Base-by-base conservation (phyloP, 2,329 filamentous ascomycete species). In the Daldinia eschscholtzii region DNA sequence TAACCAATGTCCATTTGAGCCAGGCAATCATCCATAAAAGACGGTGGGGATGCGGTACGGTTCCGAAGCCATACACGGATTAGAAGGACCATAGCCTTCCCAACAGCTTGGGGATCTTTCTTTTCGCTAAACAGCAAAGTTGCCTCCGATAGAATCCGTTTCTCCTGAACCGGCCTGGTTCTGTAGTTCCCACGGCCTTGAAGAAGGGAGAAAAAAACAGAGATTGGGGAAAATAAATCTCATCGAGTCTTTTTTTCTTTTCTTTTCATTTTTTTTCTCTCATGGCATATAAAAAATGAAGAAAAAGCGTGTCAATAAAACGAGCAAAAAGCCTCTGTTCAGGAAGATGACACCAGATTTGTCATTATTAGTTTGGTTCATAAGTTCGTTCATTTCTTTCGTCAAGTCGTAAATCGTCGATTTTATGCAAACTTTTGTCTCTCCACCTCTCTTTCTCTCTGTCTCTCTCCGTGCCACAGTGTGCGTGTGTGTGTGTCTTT, bases 371-470 rank as follows among this genome's bases (percentile, higher is more conserved):
- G 65, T 63, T 73, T 70, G 67, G 73, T 73, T 73, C 68, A 58
- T 70, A 74, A 75, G 55, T 65, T 77, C 74, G 70, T 77, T 70
- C 66, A 72, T 41, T 73, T 67, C 53, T 57, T 52, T 78, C 76
- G 74, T 78, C 59, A 77, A 61, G 70, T 78, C 76, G 75, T 78
- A 68, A 66, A 61, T 77, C 76, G 74, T 78, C 70, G 74, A 74
- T 78, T 74, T 74, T 78, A 78, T 79, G 77, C 77, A 79, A 74
- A 72, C 74, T 76, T 75, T 74, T 76, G 70, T 76, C 70, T 72
- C 75, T 72, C 73, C 57, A 67, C 72, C 65, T 71, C 72, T 74
- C 60, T 55, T 53, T 72, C 66, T 52, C 46, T 67, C 55, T 55
- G 7, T 60, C 30, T 60, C 5, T 53, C 57, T 59, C 57, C 26